Evolutionary conservation across 139 green algal species (phyloP).

Genomic region (Chlorella sp.): DNA sequence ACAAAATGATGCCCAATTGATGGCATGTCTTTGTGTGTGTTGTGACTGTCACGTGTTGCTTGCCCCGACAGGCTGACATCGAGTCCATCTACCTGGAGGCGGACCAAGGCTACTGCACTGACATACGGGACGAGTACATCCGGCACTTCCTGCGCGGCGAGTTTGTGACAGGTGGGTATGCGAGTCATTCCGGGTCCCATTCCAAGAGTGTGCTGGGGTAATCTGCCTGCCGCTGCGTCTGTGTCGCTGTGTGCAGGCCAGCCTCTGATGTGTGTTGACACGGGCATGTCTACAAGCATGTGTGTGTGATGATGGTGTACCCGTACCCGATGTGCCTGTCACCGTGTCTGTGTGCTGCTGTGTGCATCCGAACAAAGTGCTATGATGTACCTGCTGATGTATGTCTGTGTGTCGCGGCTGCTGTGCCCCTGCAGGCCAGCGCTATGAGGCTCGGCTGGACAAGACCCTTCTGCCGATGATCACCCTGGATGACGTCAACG

Average conservation of each 20-base stretch:
- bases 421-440: conserved; percentile 28
- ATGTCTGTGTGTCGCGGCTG: too few species aligned
- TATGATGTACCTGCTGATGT: background rate
- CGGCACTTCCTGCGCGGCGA: conserved; percentile 65
- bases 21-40: too few species aligned
- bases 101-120: conserved; percentile 58
- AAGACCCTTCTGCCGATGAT: conserved; percentile 60
- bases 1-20: too few species aligned
- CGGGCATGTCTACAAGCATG: too few species aligned
- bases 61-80: conserved; percentile 44
- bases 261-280: too few species aligned
- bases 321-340: background rate
- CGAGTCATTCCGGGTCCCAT: background rate
- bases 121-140: conserved; percentile 66
- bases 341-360: background rate
- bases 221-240: too few species aligned
- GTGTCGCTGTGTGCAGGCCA: too few species aligned
- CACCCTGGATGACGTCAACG: conserved; percentile 33
- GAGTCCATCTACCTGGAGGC: conserved; percentile 71
- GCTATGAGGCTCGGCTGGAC: conserved; percentile 63
- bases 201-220: too few species aligned
- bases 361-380: background rate
- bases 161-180: conserved; percentile 40
- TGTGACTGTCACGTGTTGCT: too few species aligned
- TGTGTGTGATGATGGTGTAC: too few species aligned